Base-by-base conservation (phyloP, 345 rosid genomes). In the Gossypium anomalum region DNA sequence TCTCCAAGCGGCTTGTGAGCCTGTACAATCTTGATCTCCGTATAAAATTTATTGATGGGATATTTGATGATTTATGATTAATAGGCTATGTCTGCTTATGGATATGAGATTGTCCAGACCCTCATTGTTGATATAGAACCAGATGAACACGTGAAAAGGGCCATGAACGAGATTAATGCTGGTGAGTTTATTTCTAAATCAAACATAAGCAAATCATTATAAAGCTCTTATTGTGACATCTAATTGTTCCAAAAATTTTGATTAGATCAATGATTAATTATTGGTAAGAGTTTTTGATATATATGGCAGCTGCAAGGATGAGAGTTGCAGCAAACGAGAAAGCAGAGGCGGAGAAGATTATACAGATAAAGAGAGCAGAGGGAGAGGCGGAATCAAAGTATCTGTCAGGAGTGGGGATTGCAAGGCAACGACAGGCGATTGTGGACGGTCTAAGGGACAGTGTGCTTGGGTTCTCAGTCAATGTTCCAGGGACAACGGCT, bases 101-200 rank as follows among this genome's bases (percentile, higher is more conserved):
- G 92, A 0, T 90, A 73, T 57, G 91, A 90, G 87, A 90, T 90
- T 47, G 94, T 90, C 71, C 92, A 90, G 83, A 90, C 94, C 41
- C 89, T 90, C 6, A 90, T 90, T n/a, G 94, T 89, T 51, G 94
- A 89, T 75, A 85, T 90, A 0, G 90, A 88, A 81, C 95, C 95
- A 47, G 90, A 90, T 83, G 93, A 79, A 43, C 91, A 83, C 9
- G 93, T 90, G 20, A 88, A 90, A 87, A 79, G 89, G 23, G 95
- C 95, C 16, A 90, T 88, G 95, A 90, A 90, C 67, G 90, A 88
- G 79, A 90, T 90, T 57, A 90, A 88, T 81, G 92, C 94, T 1
- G 94, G 92, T 89, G 60, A 14, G 65, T 38, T 29, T 34, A 5
- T 34, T 34, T 34, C 41, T 34, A 34, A 34, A 34, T 34, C 38